Evolutionary conservation across 73 alveolate species (phyloP).

Genomic region (Paramecium pentaurelia): DNA sequence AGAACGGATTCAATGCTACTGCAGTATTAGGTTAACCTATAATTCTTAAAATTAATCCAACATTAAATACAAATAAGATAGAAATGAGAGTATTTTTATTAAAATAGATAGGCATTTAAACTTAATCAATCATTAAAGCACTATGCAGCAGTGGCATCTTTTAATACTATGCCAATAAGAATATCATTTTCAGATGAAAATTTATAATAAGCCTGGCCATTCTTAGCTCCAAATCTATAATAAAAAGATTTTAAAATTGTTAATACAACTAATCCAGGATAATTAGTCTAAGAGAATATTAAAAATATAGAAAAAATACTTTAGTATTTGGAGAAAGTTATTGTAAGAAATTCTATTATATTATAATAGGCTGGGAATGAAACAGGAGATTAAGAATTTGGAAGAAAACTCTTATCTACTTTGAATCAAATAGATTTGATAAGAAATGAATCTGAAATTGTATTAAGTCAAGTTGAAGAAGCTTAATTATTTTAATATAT

Average conservation of each 20-base stretch:
- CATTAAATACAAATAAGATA: neutral
- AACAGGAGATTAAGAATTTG: conserved; percentile 20
- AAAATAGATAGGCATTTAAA: neutral
- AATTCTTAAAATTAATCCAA: conserved; percentile 29
- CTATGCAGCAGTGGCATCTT: conserved; percentile 40
- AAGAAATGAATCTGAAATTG: neutral
- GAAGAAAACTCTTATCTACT: conserved; percentile 1
- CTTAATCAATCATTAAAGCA: conserved; percentile 24
- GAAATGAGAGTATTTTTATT: neutral
- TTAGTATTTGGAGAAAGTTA: neutral
- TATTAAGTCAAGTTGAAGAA: neutral
- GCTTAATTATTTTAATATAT: conserved; percentile 15
- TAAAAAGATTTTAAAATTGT: conserved; percentile 20
- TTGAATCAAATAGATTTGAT: conserved; percentile 41
- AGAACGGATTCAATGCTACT: conserved; percentile 28
- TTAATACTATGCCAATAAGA: conserved; percentile 6
- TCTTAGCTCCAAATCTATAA: neutral
- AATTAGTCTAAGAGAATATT: neutral
- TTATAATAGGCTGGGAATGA: neutral
- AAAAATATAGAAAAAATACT: conserved; percentile 21
- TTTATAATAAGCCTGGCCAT: neutral
- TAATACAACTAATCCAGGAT: neutral
- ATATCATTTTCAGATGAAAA: conserved; percentile 5
- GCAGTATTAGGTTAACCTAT: conserved; percentile 48
- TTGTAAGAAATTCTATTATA: neutral